Evolutionary conservation across 2,329 filamentous ascomycete genomes (phyloP).

Genomic region (Arthroderma uncinatum): DNA sequence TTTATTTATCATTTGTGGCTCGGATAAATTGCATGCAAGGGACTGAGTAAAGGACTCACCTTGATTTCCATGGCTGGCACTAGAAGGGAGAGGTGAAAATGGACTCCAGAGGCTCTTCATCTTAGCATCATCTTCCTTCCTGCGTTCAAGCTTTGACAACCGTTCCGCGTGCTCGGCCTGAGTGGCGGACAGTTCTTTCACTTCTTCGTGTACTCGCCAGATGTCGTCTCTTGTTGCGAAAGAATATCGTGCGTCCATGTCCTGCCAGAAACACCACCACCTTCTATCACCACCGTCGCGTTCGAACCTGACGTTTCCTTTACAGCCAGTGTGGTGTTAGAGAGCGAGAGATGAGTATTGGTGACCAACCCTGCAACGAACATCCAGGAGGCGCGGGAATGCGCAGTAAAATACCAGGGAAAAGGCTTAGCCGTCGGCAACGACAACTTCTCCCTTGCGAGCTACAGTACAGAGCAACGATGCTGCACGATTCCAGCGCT

Average conservation of each 20-base stretch:
- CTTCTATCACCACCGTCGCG: not conserved
- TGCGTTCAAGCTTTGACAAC: conserved; percentile 49
- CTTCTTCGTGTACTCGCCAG: conserved; percentile 53
- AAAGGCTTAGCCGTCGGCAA: not conserved
- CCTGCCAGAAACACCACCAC: not conserved
- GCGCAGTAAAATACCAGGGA: not conserved
- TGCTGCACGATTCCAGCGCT: not conserved
- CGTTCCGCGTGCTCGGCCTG: conserved; percentile 53
- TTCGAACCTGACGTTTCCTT: not conserved
- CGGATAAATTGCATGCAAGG: not conserved
- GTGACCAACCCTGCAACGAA: not conserved
- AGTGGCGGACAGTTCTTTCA: conserved; percentile 49
- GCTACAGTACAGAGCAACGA: not conserved
- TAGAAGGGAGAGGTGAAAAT: conserved; percentile 75
- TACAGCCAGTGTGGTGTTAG: not conserved
- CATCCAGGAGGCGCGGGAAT: not conserved
- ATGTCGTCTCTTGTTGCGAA: conserved; percentile 55
- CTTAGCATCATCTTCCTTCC: conserved; percentile 51
- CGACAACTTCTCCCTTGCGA: not conserved
- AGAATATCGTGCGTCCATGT: conserved; percentile 55
- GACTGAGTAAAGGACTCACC: conserved; percentile 44
- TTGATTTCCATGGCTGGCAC: conserved; percentile 63
- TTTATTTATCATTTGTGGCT: not conserved
- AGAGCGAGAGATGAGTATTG: not conserved
- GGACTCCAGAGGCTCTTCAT: conserved; percentile 81